Evolutionary conservation across 768 basidiomycete species (phyloP).

Genomic region (Termitomyces sp.): DNA sequence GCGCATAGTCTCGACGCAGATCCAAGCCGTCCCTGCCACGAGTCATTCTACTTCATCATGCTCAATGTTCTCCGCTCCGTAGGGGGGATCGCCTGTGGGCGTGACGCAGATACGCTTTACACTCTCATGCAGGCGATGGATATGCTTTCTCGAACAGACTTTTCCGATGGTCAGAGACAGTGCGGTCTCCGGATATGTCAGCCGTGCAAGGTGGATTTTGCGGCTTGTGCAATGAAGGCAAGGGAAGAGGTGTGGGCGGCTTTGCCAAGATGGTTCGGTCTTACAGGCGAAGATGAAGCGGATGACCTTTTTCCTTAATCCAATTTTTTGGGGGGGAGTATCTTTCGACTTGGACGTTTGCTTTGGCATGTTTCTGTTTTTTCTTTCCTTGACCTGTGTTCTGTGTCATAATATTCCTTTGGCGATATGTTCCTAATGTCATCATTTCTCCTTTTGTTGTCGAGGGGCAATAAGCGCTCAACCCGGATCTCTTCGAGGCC

Average conservation of each 20-base stretch:
- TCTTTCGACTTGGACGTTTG: not conserved
- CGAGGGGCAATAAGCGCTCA: not conserved
- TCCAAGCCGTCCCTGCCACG: conserved; percentile 42
- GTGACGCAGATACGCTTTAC: conserved; percentile 71
- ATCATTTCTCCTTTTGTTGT: conserved; percentile 3
- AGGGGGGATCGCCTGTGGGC: conserved; percentile 64
- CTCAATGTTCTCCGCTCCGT: conserved; percentile 67
- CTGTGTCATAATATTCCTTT: not conserved
- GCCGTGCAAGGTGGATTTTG: conserved; percentile 45
- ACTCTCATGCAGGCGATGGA: conserved; percentile 64
- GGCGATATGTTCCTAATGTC: not conserved
- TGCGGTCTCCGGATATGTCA: conserved; percentile 52
- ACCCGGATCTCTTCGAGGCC: not conserved
- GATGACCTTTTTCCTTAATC: not conserved
- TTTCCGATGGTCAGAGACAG: conserved; percentile 52
- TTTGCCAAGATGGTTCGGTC: conserved; percentile 62
- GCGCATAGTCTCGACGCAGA: conserved; percentile 29
- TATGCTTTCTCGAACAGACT: conserved; percentile 69
- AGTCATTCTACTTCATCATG: conserved; percentile 74
- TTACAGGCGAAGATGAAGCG: conserved; percentile 19
- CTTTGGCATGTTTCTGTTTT: not conserved
- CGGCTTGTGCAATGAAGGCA: conserved; percentile 28
- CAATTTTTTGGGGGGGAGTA: not conserved
- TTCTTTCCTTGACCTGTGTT: not conserved
- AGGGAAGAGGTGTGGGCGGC: conserved; percentile 56